These are phyloP conservation scores for Hysterangium stoloniferum DNA, from an alignment of 768 basidiomycete genomes.

Conservation along the genomic window DNA sequence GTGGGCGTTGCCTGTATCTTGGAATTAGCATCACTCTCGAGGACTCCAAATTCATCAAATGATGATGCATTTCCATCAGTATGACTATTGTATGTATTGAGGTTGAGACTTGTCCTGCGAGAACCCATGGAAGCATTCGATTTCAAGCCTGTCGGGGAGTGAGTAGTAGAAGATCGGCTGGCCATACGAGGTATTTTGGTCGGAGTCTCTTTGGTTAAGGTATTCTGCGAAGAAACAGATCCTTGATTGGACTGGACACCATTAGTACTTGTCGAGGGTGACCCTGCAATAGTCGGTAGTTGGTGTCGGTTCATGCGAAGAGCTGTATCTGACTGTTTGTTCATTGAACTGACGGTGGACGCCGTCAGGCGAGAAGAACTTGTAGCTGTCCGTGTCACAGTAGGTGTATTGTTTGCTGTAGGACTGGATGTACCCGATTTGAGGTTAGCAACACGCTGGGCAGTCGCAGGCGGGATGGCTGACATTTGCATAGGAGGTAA, in stretches of 20 bases:
- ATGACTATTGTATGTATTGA: conserved; percentile 37
- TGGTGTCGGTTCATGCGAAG: conserved; percentile 61
- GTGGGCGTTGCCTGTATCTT: conserved; percentile 32
- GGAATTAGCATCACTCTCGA: conserved; percentile 51
- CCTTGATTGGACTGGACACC: conserved; percentile 44
- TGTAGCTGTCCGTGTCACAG: conserved; percentile 32
- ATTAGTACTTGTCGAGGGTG: conserved; percentile 74
- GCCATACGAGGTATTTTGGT: conserved; percentile 92
- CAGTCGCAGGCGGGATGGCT: conserved; percentile 72
- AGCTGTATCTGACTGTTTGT: conserved; percentile 79
- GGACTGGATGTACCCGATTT: conserved; percentile 47
- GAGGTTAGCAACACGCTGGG: conserved; percentile 78
- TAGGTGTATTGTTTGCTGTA: conserved; percentile 31
- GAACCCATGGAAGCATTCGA: conserved; percentile 36
- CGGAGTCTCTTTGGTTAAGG: conserved; percentile 70
- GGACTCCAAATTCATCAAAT: conserved; percentile 74
- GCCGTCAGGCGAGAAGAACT: conserved; percentile 63
- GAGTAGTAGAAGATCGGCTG: conserved; percentile 68
- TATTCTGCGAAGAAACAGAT: conserved; percentile 29
- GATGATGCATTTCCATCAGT: conserved; percentile 44
- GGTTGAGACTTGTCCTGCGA: conserved; percentile 61
- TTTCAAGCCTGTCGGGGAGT: conserved; percentile 64
- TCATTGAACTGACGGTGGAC: conserved; percentile 80
- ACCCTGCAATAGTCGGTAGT: conserved; percentile 88
- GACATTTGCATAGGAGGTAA: conserved; percentile 90